A percentile compares a stretch with the other conserved stretches of the same genome.
Evolutionary conservation across 2,329 filamentous ascomycete species (phyloP).

Genomic region (Colletotrichum tropicicola): DNA sequence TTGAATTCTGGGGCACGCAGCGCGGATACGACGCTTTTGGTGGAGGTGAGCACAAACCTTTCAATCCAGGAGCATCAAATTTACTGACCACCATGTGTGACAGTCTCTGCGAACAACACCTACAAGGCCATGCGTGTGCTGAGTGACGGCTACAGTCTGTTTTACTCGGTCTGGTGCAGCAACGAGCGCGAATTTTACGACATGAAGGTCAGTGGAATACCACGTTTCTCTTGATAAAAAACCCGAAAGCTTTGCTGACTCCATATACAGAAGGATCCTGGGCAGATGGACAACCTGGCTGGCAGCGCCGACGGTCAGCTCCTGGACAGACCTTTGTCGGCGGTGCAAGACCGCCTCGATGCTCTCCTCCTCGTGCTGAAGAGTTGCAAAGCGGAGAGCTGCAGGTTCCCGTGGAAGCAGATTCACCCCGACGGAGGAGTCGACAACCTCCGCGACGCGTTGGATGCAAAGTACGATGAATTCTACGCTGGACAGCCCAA

Average conservation of each 20-base stretch:
- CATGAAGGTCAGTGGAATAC: slow-evolving; percentile 52
- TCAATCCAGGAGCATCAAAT: rapidly evolving
- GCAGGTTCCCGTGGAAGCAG: slow-evolving; percentile 64
- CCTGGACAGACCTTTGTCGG: slow-evolving; percentile 43
- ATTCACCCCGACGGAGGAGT: slow-evolving; percentile 65
- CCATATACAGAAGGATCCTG: slow-evolving; percentile 55
- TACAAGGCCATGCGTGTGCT: slow-evolving; percentile 70
- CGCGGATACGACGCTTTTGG: slow-evolving; percentile 16
- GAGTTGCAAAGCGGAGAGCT: slow-evolving; percentile 63
- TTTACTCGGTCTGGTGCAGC: slow-evolving; percentile 76
- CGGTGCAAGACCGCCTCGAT: slow-evolving; percentile 62
- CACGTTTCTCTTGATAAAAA: background rate
- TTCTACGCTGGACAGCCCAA: slow-evolving; percentile 61
- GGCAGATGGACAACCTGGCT: slow-evolving; percentile 57
- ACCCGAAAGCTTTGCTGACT: background rate
- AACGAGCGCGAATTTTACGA: slow-evolving; percentile 75
- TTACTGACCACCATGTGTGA: background rate
- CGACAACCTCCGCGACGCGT: slow-evolving; percentile 58
- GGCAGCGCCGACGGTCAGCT: slow-evolving; percentile 30
- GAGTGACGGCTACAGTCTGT: slow-evolving; percentile 63
- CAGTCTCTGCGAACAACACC: slow-evolving; percentile 55
- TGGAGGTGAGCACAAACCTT: background rate
- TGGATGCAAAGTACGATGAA: slow-evolving; percentile 54
- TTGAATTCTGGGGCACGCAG: slow-evolving; percentile 63
- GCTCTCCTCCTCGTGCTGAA: slow-evolving; percentile 68